Base-by-base conservation (phyloP, 2,329 filamentous ascomycete species). In the Clonostachys rhizophaga region DNA sequence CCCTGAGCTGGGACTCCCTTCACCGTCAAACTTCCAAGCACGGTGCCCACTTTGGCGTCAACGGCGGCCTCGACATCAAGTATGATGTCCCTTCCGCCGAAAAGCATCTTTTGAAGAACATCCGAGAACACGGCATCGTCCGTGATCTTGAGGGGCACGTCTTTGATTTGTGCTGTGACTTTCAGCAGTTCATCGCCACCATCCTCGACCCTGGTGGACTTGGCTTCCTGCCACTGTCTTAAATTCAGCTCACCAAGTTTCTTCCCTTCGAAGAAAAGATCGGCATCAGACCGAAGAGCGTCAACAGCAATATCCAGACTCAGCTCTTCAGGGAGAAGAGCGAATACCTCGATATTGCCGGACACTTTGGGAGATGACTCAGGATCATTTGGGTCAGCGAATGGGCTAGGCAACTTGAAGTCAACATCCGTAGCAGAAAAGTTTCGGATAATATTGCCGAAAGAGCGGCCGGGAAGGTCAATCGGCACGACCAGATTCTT, bases 1-100 rank as follows among this genome's bases (percentile, higher is more conserved):
- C 94, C 91, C 72, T 91, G 78, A 65, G 83, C 90, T 43, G 92
- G 92, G 58, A 99, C 86, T 55, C 86, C 83, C 65, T 89, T 89
- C 58, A 97, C 73, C 46, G 86, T 78, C 59, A 97, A 80, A 55
- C 85, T 75, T 43, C 94, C 94, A 52, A 99, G 75, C 24, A 87
- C 84, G 33, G 91, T 96, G 49, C 83, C 75, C 45, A 96, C 81
- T 58, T 88, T 82, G 53, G 91, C 87, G 65, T 95, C 89, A 48
- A 97, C 90, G 40, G 79, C 75, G 18, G 92, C 91, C 56, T 86
- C 78, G 53, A 97, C 82, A 45, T 83, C 79, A 47, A 99, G 73
- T 42, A 79, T 64, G n/a, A 96, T 73, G 18, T 80, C 70, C 50
- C 84, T 76, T 48, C 74, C 79, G 48, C 87, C 86, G 57, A 96